phyloP scores from a whole-genome alignment of 2,329 filamentous ascomycete species.

The Drechslera avenae region DNA sequence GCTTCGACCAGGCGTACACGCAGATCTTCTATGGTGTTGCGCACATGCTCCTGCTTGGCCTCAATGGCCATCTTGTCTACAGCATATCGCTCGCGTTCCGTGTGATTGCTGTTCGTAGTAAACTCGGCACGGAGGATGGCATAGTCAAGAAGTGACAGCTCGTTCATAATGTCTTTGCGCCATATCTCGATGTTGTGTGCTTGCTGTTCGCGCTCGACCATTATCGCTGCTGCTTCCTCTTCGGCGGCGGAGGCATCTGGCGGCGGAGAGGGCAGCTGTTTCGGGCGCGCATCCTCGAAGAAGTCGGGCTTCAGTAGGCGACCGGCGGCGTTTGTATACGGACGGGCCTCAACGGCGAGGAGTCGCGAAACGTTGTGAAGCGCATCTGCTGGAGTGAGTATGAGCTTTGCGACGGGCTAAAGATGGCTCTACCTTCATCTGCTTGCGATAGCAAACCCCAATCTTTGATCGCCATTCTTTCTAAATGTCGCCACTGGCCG shows the following conservation, averaged over 20 bases:
- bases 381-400: slow-evolving; percentile 60
- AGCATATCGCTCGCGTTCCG: slow-evolving; percentile 82
- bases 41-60: slow-evolving; percentile 76
- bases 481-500: background rate
- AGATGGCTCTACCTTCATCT: slow-evolving; percentile 60
- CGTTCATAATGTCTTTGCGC: slow-evolving; percentile 81
- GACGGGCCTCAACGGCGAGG: slow-evolving; percentile 87
- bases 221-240: slow-evolving; percentile 51
- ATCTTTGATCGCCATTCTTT: slow-evolving; percentile 52
- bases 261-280: slow-evolving; percentile 68
- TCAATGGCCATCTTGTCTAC: slow-evolving; percentile 80
- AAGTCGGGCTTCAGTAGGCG: slow-evolving; percentile 73
- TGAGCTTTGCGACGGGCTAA: background rate
- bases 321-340: slow-evolving; percentile 87
- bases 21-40: slow-evolving; percentile 73
- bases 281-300: slow-evolving; percentile 62
- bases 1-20: slow-evolving; percentile 73
- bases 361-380: slow-evolving; percentile 82
- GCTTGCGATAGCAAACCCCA: slow-evolving; percentile 74
- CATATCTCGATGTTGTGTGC: slow-evolving; percentile 68
- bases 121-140: slow-evolving; percentile 88
- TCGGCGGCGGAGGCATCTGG: slow-evolving; percentile 61
- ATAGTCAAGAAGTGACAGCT: slow-evolving; percentile 87
- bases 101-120: slow-evolving; percentile 78
- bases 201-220: slow-evolving; percentile 56